These are phyloP conservation scores for Tulasnella sp. DNA, from an alignment of 768 basidiomycete species.

Conservation along the genomic window DNA sequence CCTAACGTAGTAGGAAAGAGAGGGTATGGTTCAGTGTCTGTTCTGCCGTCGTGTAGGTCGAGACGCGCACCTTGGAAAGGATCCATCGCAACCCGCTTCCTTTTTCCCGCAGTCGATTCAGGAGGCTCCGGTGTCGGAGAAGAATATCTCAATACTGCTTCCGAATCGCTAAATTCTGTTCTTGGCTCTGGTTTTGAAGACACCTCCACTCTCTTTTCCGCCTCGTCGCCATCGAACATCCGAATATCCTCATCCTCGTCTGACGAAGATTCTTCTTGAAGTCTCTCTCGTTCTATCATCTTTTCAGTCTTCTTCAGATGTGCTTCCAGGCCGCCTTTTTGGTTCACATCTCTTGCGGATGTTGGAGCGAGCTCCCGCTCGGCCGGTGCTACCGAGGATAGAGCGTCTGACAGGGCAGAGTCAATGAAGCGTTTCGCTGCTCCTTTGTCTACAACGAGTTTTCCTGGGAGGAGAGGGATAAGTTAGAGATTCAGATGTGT, in stretches of 20 bases:
- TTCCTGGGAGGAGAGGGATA: conserved; percentile 39
- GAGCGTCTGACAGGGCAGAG: conserved; percentile 30
- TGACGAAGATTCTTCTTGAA: conserved; percentile 1
- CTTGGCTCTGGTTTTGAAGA: neutral
- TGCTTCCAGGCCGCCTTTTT: neutral
- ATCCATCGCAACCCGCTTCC: neutral
- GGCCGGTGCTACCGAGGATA: neutral
- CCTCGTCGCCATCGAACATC: neutral
- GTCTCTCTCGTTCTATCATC: conserved; percentile 9
- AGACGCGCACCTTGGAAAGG: conserved; percentile 13
- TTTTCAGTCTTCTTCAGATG: conserved; percentile 21
- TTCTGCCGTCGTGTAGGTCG: neutral
- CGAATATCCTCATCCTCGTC: neutral
- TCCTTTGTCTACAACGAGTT: conserved; percentile 61
- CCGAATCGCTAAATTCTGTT: neutral
- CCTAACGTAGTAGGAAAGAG: neutral
- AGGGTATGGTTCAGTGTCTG: neutral
- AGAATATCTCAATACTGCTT: neutral
- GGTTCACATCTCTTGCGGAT: conserved; percentile 23
- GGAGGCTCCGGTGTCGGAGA: neutral
- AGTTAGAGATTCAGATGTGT: neutral
- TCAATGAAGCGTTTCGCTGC: conserved; percentile 82
- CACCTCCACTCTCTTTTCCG: neutral
- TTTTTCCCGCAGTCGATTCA: neutral
- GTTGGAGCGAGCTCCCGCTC: conserved; percentile 9